These are phyloP conservation scores for Alternaria panax DNA, from an alignment of 2,329 filamentous ascomycete genomes.

Conservation along the genomic window DNA sequence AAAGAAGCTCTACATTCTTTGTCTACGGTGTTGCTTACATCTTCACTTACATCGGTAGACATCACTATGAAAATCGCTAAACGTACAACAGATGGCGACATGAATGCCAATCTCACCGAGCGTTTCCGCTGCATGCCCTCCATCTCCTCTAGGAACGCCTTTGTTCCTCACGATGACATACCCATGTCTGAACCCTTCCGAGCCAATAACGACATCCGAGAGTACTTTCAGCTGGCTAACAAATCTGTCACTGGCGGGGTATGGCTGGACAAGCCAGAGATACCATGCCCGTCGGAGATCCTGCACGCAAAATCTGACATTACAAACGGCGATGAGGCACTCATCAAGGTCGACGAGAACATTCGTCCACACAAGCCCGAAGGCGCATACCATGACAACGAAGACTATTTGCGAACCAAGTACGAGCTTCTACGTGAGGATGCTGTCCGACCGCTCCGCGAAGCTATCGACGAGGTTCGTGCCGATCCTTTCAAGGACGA, in stretches of 20 bases:
- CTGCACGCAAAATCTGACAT: conserved; percentile 20
- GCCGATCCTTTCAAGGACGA: conserved; percentile 56
- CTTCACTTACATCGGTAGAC: background rate
- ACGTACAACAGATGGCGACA: conserved; percentile 19
- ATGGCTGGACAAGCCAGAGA: conserved; percentile 56
- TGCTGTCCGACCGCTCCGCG: conserved; percentile 71
- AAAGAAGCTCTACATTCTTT: background rate
- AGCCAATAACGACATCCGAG: conserved; percentile 35
- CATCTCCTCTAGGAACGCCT: background rate
- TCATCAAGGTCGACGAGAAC: conserved; percentile 31
- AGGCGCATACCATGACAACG: conserved; percentile 65
- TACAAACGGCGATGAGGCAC: conserved; percentile 7
- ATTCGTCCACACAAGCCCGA: conserved; percentile 45
- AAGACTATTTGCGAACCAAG: conserved; percentile 74
- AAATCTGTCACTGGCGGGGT: conserved; percentile 29
- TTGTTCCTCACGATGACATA: conserved; percentile 21
- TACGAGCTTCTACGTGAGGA: conserved; percentile 81
- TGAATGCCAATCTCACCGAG: conserved; percentile 28
- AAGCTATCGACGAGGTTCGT: conserved; percentile 63
- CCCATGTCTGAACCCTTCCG: conserved; percentile 18
- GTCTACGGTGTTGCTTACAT: background rate
- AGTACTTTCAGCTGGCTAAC: conserved; percentile 33
- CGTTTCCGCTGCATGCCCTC: conserved; percentile 12
- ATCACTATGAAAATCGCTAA: conserved; percentile 11
- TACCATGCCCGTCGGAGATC: conserved; percentile 64